Base-by-base conservation (phyloP, 2,329 filamentous ascomycete species). In the Alternaria solani region DNA sequence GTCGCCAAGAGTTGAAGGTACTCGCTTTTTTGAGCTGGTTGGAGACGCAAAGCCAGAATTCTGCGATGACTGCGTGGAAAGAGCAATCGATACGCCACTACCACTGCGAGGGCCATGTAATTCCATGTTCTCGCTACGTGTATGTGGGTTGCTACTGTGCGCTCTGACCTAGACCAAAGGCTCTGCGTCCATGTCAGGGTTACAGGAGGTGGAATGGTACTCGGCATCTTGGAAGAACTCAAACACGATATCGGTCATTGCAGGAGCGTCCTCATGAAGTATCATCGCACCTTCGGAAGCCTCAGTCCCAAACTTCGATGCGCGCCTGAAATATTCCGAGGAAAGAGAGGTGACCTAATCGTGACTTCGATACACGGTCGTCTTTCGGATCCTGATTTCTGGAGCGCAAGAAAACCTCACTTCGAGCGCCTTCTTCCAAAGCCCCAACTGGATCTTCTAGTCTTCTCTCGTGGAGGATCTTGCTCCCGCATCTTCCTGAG, bases 401-500 rank as follows among this genome's bases (percentile, higher is more conserved):
- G 12, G 30, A 34, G 12, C 34, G 12, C 30, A 48, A 36, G 18
- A 14, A 32, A 9, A 23, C 20, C 30, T 49, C 46, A 49, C 28
- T n/a, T 38, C n/a, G 46, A 36, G 14, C 46, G 30, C 14, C 9
- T 25, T 38, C 46, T 49, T 49, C 8, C 32, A 25, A 49, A 16
- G 2, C 46, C 20, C 14, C 14, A 38, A 7, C 46, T 49, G 4
- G 1, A 49, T 38, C 7, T 49, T 0, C 46, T 12, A 0, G 14
- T 12, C 46, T 7, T 49, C 14, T 18, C 32, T 14, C 14, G 16
- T 2, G 32, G 20, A n/a, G 46, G 32, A 16, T 4, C 9, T 38
- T 49, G 16, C 20, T 49, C 5, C 5, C 3, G 46, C 12, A 23
- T 20, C 14, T 55, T 54, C 14, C 43, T 46, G 25, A 64, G 47